Evolutionary conservation across 768 basidiomycete genomes (phyloP).

Genomic region (Leucosporidium yakuticum): DNA sequence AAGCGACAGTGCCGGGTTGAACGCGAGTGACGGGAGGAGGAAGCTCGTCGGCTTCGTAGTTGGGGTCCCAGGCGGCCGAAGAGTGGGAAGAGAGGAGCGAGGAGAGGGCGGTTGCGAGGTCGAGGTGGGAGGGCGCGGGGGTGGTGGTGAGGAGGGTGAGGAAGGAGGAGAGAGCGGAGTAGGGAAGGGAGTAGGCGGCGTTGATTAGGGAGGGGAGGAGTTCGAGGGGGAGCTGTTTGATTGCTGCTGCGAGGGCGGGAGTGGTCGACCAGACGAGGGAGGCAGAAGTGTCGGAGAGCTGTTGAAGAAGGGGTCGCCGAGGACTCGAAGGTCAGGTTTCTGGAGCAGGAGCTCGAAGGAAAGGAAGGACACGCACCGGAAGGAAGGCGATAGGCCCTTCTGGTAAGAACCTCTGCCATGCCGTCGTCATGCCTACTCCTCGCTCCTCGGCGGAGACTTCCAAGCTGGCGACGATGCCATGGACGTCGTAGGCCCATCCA

Average conservation of each 20-base stretch:
- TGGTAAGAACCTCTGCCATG: conserved; percentile 89
- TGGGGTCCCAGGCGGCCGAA: conserved; percentile 7
- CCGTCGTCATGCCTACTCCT: conserved; percentile 59
- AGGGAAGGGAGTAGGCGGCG: conserved; percentile 79
- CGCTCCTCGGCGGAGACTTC: conserved; percentile 57
- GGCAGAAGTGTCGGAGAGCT: conserved; percentile 57
- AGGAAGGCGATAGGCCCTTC: conserved; percentile 94
- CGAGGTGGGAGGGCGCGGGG: neutral
- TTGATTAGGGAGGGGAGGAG: conserved; percentile 74
- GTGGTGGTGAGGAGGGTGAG: conserved; percentile 54
- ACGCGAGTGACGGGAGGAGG: conserved; percentile 71
- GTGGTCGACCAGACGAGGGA: conserved; percentile 93
- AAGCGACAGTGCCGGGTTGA: conserved; percentile 68
- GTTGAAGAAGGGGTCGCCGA: neutral
- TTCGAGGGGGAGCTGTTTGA: conserved; percentile 60
- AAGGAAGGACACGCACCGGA: conserved; percentile 47
- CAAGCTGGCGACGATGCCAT: conserved; percentile 85
- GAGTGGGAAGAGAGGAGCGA: neutral
- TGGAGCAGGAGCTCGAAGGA: neutral
- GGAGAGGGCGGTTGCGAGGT: conserved; percentile 9
- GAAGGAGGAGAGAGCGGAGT: conserved; percentile 57
- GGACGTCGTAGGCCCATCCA: conserved; percentile 85
- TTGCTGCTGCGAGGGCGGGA: conserved; percentile 64
- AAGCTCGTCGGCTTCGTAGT: conserved; percentile 50
- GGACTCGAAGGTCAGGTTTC: neutral